Base-by-base conservation (phyloP, 352 stramenopile species). In the Phytopythium sindhum region DNA sequence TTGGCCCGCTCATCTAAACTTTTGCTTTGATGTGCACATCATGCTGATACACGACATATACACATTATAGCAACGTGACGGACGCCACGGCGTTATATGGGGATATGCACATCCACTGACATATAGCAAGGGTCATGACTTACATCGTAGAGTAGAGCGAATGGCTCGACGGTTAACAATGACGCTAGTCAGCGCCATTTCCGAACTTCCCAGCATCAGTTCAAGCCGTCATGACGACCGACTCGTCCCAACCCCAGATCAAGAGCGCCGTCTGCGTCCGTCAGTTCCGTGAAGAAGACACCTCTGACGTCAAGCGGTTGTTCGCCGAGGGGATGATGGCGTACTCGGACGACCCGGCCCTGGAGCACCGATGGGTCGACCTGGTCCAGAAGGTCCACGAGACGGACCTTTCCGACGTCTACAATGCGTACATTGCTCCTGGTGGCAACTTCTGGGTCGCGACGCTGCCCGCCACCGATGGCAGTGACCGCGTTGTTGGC, bases 391-490 rank as follows among this genome's bases (percentile, higher is more conserved):
- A 69, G 28, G 73, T 65, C 15, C 54, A 81, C 44, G 64, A 74
- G 33, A 52, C 21, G 12, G 75, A 84, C 56, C 54, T 84, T 11
- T 65, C 64, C 4, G 56, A 78, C 35, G 61, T 81, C 14, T 24
- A 73, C 37, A 47, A 55, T 41, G 64, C 60, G 35, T 84, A 80
- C 69, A 70, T 80, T 19, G 23, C n/a, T 11, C 39, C 64, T 1
- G 75, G 75, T 0, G 75, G 75, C 26, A 75, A 78, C 57, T 84
- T 84, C 63, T 84, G 75, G 75, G 75, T 84, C 12, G 72, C 68
- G 1, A 69, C 63, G 17, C 7, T 73, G 1, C 23, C 68, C 50
- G 54, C 64, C n/a, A 48, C 53, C 53, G 68, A 66, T 24, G 60
- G 53, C 3, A 41, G 62, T 17, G 62, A 64, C 28, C 67, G 61